Conservation (phyloP, 805 yeast genomes). For the Priceomyces medius region DNA sequence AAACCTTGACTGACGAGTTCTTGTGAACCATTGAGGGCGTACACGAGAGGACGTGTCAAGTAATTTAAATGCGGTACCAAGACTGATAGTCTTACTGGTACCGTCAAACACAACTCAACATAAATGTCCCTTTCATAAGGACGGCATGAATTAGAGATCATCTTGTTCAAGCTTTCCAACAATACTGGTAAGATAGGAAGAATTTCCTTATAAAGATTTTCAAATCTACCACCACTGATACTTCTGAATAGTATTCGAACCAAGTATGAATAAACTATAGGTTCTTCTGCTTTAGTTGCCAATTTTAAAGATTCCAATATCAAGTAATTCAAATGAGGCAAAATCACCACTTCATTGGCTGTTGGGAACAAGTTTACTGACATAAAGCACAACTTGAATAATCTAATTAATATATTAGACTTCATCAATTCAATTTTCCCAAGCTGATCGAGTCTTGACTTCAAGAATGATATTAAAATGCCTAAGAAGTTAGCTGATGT, state of each 20-base stretch:
- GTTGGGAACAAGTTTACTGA: constrained; percentile 89
- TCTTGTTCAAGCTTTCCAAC: constrained; percentile 78
- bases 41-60: constrained; percentile 86
- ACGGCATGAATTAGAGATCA: constrained; percentile 77
- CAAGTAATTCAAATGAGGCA: constrained; percentile 83
- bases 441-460: constrained; percentile 67
- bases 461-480: constrained; percentile 71
- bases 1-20: constrained; percentile 94
- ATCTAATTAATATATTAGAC: constrained; percentile 76
- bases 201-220: constrained; percentile 86
- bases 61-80: constrained; percentile 89
- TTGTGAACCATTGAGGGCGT: constrained; percentile 84
- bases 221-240: constrained; percentile 96
- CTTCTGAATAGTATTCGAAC: constrained; percentile 88
- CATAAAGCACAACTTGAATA: constrained; percentile 93
- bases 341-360: constrained; percentile 79
- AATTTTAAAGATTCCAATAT: constrained; percentile 76
- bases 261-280: constrained; percentile 83
- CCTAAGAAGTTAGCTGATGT: constrained; percentile 92
- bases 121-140: constrained; percentile 92
- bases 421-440: constrained; percentile 78
- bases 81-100: constrained; percentile 91
- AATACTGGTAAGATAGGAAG: constrained; percentile 86
- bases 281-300: constrained; percentile 86
- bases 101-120: constrained; percentile 92